Evolutionary conservation across 345 rosid species (phyloP).

Genomic region (Anastatica hierochuntica): DNA sequence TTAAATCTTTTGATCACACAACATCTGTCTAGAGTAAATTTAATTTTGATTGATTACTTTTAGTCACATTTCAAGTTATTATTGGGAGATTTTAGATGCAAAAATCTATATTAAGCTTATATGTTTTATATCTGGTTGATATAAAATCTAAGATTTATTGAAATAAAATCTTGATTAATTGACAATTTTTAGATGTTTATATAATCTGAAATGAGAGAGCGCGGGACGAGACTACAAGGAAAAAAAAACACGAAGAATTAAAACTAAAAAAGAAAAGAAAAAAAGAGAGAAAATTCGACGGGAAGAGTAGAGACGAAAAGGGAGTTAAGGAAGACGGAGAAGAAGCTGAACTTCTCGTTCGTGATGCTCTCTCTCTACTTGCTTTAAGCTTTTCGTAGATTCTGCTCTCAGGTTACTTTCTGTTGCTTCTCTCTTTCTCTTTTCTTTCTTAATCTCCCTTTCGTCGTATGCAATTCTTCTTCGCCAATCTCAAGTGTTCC

Average conservation of each 20-base stretch:
- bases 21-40: too few species aligned
- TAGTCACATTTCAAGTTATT: too few species aligned
- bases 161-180: constrained; percentile 13
- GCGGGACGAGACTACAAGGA: constrained; percentile 24
- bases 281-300: neutral
- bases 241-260: neutral
- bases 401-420: constrained; percentile 20
- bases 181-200: neutral
- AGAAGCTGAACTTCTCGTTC: constrained; percentile 7
- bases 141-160: too few species aligned
- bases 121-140: too few species aligned
- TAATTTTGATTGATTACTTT: too few species aligned
- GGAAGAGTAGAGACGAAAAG: constrained; percentile 16
- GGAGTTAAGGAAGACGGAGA: constrained; percentile 17
- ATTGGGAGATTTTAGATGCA: too few species aligned
- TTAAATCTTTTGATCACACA: too few species aligned
- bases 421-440: neutral
- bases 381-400: constrained; percentile 1
- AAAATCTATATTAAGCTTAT: too few species aligned
- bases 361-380: constrained; percentile 7
- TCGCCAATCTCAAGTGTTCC: too few species aligned
- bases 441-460: neutral
- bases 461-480: neutral
- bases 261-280: neutral
- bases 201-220: constrained; percentile 25